phyloP scores from a whole-genome alignment of 176 grass and related monocot genomes.

The Sorghum bicolor region Sorghum_bicolor_NCBIv3 NC_012879.2:58832501-58833000 shows the following conservation, averaged over 20 bases:
- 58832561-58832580: constrained; percentile 63
- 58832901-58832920: background rate
- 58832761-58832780: background rate
- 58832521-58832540: background rate
- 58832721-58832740: background rate
- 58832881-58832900: background rate
- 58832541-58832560: background rate
- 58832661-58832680: constrained; percentile 72
- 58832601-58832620: constrained; percentile 64
- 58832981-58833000: background rate
- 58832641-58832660: constrained; percentile 70
- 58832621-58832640: constrained; percentile 67
- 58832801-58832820: background rate
- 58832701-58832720: background rate
- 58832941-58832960: background rate
- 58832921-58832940: background rate
- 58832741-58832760: background rate
- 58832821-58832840: background rate
- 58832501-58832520: background rate
- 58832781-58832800: background rate
- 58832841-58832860: background rate
- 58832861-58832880: background rate
- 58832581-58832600: constrained; percentile 44
- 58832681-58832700: constrained; percentile 81
- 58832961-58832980: background rate